Conservation (phyloP, 1,284 basidiomycete genomes). For the Moesziomyces globuligerus region DNA sequence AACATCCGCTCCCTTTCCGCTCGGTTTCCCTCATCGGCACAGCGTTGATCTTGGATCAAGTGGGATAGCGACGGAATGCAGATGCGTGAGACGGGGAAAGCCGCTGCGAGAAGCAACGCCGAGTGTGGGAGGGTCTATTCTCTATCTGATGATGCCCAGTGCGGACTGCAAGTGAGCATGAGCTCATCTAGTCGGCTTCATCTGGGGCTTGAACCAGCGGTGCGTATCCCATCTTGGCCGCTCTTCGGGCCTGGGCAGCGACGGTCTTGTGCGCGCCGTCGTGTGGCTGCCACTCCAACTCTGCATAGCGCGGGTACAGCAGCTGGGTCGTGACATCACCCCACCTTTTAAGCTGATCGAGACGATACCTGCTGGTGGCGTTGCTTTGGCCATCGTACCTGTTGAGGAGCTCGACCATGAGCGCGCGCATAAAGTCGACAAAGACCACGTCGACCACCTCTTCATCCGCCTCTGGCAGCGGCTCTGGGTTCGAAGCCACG, state of each 20-base stretch:
- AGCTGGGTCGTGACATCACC: slow-evolving; percentile 61
- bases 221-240: slow-evolving; percentile 43
- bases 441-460: slow-evolving; percentile 53
- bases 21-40: no score
- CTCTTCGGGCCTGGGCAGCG: slow-evolving; percentile 22
- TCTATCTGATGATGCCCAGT: no score
- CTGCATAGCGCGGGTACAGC: slow-evolving; percentile 57
- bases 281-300: slow-evolving; percentile 47
- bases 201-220: slow-evolving; percentile 7
- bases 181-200: no score
- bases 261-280: slow-evolving; percentile 32
- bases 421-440: slow-evolving; percentile 37
- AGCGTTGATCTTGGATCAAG: no score
- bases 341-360: slow-evolving; percentile 48
- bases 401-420: slow-evolving; percentile 43
- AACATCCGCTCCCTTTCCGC: no score
- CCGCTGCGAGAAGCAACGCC: no score
- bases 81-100: no score
- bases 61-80: no score
- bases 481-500: slow-evolving; percentile 52
- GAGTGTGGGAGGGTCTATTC: no score
- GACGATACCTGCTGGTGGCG: slow-evolving; percentile 28
- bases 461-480: slow-evolving; percentile 28
- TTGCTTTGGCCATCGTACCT: slow-evolving; percentile 36
- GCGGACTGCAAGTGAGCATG: neutral